Evolutionary conservation across 2,329 filamentous ascomycete species (phyloP).

Genomic region (Macrophomina phaseolina): DNA sequence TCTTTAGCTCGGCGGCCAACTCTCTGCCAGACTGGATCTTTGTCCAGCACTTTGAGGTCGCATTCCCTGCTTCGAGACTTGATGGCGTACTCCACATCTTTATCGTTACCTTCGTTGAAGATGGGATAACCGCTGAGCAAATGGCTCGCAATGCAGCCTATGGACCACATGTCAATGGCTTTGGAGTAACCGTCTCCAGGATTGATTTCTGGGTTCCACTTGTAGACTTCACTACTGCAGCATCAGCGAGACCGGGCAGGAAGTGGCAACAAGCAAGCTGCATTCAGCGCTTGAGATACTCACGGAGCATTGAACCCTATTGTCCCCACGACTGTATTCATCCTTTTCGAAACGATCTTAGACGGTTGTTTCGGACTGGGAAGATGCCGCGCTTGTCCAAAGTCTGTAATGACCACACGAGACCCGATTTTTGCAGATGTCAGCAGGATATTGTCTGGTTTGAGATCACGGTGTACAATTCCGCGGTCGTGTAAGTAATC

Average conservation of each 20-base stretch:
- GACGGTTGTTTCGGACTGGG: conserved; percentile 27
- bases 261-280: not conserved
- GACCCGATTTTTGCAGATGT: conserved; percentile 57
- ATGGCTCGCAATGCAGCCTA: conserved; percentile 61
- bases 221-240: conserved; percentile 43
- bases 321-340: conserved; percentile 62
- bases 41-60: conserved; percentile 53
- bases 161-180: conserved; percentile 66
- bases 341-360: conserved; percentile 43
- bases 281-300: conserved; percentile 38
- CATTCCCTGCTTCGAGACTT: conserved; percentile 44
- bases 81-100: conserved; percentile 38
- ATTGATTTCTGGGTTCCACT: conserved; percentile 35
- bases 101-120: conserved; percentile 30
- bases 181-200: conserved; percentile 58
- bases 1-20: conserved; percentile 55
- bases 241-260: conserved; percentile 10
- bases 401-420: conserved; percentile 65
- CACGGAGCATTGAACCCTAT: conserved; percentile 64
- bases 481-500: conserved; percentile 61
- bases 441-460: conserved; percentile 68
- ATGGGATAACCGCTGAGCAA: conserved; percentile 56
- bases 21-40: conserved; percentile 48
- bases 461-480: conserved; percentile 67
- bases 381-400: conserved; percentile 60